Conservation (phyloP, 768 basidiomycete genomes). For the Fistulinella prunicolor region DNA sequence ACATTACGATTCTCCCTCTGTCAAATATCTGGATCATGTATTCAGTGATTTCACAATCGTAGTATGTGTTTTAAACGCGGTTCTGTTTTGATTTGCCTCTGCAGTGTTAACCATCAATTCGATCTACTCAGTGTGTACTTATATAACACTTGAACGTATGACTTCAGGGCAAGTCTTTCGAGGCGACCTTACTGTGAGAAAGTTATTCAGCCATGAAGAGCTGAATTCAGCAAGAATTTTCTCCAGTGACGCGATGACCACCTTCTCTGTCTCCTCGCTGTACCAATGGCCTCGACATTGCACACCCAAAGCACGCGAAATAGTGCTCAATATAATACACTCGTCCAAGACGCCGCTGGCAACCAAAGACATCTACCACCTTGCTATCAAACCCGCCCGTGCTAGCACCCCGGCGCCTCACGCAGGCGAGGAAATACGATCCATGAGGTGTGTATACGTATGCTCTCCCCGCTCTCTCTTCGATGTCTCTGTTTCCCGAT, state of each 20-base stretch:
- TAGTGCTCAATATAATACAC: constrained; percentile 20
- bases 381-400: constrained; percentile 14
- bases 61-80: no score
- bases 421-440: constrained; percentile 50
- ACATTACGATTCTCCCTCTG: no score
- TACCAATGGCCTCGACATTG: constrained; percentile 23
- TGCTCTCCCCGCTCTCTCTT: not conserved
- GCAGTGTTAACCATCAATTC: no score
- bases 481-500: not conserved
- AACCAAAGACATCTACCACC: constrained; percentile 28
- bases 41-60: no score
- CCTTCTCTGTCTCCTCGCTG: constrained; percentile 17
- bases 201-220: no score
- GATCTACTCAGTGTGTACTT: no score
- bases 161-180: no score
- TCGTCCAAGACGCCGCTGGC: constrained; percentile 22
- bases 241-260: constrained; percentile 11
- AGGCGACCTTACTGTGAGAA: no score
- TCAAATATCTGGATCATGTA: no score
- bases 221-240: no score
- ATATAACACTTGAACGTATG: no score
- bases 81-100: no score
- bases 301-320: constrained; percentile 21
- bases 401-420: constrained; percentile 34
- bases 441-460: constrained; percentile 42